phyloP scores from a whole-genome alignment of 225 moss, liverwort and hornwort genomes.

The Anthoceros angustus region DNA sequence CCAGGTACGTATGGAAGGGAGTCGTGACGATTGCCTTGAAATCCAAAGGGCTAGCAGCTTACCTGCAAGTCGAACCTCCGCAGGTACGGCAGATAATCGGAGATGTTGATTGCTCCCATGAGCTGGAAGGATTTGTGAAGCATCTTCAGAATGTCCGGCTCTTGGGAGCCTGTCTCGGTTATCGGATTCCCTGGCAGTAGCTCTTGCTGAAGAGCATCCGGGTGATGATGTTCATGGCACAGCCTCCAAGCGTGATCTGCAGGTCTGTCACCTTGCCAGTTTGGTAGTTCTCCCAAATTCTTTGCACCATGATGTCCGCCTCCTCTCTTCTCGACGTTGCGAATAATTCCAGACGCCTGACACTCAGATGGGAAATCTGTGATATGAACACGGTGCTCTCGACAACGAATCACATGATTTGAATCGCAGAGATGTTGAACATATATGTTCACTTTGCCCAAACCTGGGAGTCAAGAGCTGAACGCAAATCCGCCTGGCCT shows the following conservation, averaged over 20 bases:
- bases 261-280: conserved; percentile 10
- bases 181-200: conserved; percentile 8
- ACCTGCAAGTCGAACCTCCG: conserved; percentile 22
- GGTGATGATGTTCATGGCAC: conserved; percentile 16
- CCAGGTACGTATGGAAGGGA: too few relatives aligned
- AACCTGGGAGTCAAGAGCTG: neutral
- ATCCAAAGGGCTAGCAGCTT: too few relatives aligned
- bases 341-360: neutral
- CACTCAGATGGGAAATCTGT: neutral
- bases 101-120: conserved; percentile 23
- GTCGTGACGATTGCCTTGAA: too few relatives aligned
- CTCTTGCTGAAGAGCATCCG: conserved; percentile 5
- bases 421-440: neutral
- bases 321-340: neutral
- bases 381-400: neutral
- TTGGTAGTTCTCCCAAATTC: neutral
- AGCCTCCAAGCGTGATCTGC: neutral
- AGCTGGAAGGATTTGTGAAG: conserved; percentile 11
- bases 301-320: conserved; percentile 2
- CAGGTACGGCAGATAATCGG: conserved; percentile 33
- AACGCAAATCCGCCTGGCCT: neutral
- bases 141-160: conserved; percentile 10
- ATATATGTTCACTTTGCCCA: neutral
- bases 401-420: neutral
- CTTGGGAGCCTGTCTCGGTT: neutral